Conservation (phyloP, 345 rosid genomes). For the Eutrema yunnanense region DNA sequence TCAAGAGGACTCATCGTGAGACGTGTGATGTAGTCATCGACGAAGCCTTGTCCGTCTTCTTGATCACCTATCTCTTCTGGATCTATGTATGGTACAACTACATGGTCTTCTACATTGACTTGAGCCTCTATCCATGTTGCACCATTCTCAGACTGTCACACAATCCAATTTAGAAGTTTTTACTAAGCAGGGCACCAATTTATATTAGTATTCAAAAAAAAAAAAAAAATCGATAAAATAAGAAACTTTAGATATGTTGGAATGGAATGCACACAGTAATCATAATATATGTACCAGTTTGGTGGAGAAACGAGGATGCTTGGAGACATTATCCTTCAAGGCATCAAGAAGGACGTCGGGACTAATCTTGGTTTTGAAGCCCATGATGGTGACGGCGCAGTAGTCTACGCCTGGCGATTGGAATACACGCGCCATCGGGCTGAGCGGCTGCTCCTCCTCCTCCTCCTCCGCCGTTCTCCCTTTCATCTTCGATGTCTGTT, state of each 20-base stretch:
- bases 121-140: slow-evolving; percentile 48
- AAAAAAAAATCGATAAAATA: neutral
- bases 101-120: slow-evolving; percentile 59
- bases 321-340: slow-evolving; percentile 48
- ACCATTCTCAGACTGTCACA: slow-evolving; percentile 16
- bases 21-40: slow-evolving; percentile 59
- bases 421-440: slow-evolving; percentile 52
- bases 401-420: slow-evolving; percentile 44
- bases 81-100: slow-evolving; percentile 45
- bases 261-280: neutral
- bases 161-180: neutral
- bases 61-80: slow-evolving; percentile 18
- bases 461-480: neutral
- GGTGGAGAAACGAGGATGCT: slow-evolving; percentile 84
- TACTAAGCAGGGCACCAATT: neutral
- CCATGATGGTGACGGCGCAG: slow-evolving; percentile 43
- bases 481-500: neutral
- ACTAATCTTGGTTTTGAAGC: slow-evolving; percentile 40
- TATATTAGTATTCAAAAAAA: neutral
- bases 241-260: neutral
- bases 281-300: slow-evolving; percentile 37
- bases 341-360: slow-evolving; percentile 41
- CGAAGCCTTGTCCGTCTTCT: slow-evolving; percentile 42
- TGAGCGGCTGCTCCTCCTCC: slow-evolving; percentile 33
- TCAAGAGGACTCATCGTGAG: slow-evolving; percentile 49